Evolutionary conservation across 768 basidiomycete genomes (phyloP).

Genomic region (Naganishia vishniacii): DNA sequence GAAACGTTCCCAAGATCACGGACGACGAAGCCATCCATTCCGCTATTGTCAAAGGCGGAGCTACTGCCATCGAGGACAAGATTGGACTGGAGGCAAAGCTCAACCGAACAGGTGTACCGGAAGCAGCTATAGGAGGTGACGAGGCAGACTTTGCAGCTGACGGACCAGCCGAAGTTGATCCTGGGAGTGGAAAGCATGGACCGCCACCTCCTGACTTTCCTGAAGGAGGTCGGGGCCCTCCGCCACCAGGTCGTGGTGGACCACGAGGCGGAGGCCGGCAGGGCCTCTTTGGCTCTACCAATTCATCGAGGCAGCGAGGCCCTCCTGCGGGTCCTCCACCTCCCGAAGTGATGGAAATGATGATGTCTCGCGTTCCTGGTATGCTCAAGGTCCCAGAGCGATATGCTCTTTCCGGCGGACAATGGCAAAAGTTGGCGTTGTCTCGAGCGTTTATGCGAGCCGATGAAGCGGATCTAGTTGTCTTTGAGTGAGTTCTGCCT

Average conservation of each 20-base stretch:
- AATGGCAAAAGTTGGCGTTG: conserved; percentile 60
- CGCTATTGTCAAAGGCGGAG: conserved; percentile 69
- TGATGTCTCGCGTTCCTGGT: background rate
- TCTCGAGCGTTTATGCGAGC: conserved; percentile 83
- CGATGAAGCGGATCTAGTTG: conserved; percentile 66
- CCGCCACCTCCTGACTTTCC: conserved; percentile 9
- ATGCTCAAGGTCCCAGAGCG: background rate
- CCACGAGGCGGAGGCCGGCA: background rate
- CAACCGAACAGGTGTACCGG: conserved; percentile 50
- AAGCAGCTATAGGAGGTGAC: conserved; percentile 22
- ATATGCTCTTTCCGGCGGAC: conserved; percentile 56
- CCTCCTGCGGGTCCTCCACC: conserved; percentile 26
- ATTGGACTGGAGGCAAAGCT: conserved; percentile 71
- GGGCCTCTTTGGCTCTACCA: background rate
- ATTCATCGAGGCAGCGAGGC: conserved; percentile 15
- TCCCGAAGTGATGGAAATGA: conserved; percentile 3
- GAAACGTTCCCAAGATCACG: conserved; percentile 62
- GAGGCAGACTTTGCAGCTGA: conserved; percentile 17
- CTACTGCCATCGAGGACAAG: conserved; percentile 60
- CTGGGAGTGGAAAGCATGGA: background rate
- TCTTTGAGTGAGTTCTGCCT: conserved; percentile 57
- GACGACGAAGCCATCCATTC: conserved; percentile 57
- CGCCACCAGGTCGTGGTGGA: background rate
- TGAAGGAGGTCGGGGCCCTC: conserved; percentile 10
- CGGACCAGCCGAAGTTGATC: background rate